Conservation (phyloP, 2,329 filamentous ascomycete species). For the Beauveria brongniartii region DNA sequence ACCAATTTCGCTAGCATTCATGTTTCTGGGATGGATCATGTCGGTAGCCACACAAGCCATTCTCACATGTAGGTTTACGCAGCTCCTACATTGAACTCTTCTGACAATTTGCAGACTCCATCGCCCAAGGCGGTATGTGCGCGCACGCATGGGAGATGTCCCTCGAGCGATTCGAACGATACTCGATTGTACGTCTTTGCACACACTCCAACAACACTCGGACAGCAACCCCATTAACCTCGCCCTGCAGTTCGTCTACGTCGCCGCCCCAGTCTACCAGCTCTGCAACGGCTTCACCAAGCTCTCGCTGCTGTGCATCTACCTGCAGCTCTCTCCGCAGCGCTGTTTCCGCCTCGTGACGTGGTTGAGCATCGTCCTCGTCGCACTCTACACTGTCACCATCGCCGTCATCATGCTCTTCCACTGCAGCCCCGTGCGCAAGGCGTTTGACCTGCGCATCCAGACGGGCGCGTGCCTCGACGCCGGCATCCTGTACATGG, state of each 20-base stretch:
- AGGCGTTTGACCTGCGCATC: slow-evolving; percentile 17
- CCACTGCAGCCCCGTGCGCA: slow-evolving; percentile 17
- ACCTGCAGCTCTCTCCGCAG: slow-evolving; percentile 28
- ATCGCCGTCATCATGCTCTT: slow-evolving; percentile 20
- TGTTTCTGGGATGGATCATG: slow-evolving; percentile 19
- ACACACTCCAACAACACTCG: no score
- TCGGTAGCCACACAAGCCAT: slow-evolving; percentile 15
- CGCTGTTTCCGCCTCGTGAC: slow-evolving; percentile 23
- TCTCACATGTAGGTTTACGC: slow-evolving; percentile 11
- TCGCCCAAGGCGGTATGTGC: slow-evolving; percentile 15
- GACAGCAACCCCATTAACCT: no score
- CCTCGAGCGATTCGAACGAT: slow-evolving; percentile 14
- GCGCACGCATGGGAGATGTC: slow-evolving; percentile 19
- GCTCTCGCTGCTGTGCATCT: slow-evolving; percentile 29
- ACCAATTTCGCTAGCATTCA: slow-evolving; percentile 17
- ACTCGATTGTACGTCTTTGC: slow-evolving; percentile 15
- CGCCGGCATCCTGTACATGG: slow-evolving; percentile 37
- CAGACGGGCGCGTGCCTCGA: slow-evolving; percentile 30
- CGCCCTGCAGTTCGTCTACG: slow-evolving; percentile 14
- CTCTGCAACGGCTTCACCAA: slow-evolving; percentile 28
- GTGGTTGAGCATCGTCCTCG: slow-evolving; percentile 22
- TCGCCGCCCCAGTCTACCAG: slow-evolving; percentile 24
- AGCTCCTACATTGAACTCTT: no score
- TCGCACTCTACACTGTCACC: slow-evolving; percentile 21
- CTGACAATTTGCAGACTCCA: slow-evolving; percentile 10